Percentiles rank a stretch among this genome's conserved stretches.
Conservation (phyloP, 2,329 filamentous ascomycete species). For the Penicillium sp. region DNA sequence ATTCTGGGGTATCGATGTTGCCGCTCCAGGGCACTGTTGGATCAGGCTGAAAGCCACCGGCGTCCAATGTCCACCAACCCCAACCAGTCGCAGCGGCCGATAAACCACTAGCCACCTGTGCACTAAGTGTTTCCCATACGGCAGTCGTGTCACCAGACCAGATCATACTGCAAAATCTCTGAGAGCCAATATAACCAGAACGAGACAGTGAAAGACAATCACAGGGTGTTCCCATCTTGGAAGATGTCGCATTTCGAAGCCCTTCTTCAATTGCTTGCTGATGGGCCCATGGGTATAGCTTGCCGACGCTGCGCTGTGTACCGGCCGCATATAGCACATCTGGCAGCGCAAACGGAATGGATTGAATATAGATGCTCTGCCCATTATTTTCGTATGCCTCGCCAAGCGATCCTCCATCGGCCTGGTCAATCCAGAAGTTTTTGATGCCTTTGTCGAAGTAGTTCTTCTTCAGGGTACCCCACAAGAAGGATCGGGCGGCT, state of each 20-base stretch:
- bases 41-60: conserved; percentile 59
- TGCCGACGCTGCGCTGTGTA: conserved; percentile 53
- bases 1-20: conserved; percentile 49
- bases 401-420: conserved; percentile 46
- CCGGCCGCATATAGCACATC: conserved; percentile 56
- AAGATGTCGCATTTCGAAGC: conserved; percentile 47
- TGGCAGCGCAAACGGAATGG: conserved; percentile 24
- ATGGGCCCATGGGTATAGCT: conserved; percentile 57
- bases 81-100: conserved; percentile 60
- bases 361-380: conserved; percentile 50
- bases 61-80: conserved; percentile 64
- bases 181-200: conserved; percentile 53
- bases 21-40: conserved; percentile 45
- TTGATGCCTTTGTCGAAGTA: conserved; percentile 58
- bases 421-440: conserved; percentile 64
- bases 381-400: conserved; percentile 37
- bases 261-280: conserved; percentile 57
- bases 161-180: conserved; percentile 59
- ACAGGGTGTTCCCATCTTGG: conserved; percentile 41
- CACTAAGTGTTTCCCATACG: conserved; percentile 54
- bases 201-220: conserved; percentile 50
- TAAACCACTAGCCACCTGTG: conserved; percentile 57
- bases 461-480: conserved; percentile 53
- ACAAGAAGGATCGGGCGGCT: conserved; percentile 53
- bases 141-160: conserved; percentile 59